Percentiles rank a stretch among this genome's conserved stretches.
These are phyloP conservation scores for Hygrophoropsis aurantiaca DNA, from an alignment of 768 basidiomycete species.

Conservation along the genomic window DNA sequence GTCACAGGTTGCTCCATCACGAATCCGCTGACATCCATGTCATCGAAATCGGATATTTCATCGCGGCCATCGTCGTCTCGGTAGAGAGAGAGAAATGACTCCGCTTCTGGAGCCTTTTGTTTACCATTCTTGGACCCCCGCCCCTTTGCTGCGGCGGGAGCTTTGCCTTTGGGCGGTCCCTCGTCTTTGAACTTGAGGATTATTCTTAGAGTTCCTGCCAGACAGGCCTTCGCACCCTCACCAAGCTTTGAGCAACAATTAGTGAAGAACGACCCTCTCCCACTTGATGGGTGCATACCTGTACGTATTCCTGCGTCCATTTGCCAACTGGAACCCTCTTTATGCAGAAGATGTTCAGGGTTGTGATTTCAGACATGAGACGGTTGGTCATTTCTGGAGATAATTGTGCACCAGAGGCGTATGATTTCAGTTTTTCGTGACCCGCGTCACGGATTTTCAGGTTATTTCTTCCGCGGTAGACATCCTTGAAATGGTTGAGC, in stretches of 20 bases:
- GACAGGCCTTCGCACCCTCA: slow-evolving; percentile 18
- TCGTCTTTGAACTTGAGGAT: slow-evolving; percentile 26
- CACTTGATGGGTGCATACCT: slow-evolving; percentile 32
- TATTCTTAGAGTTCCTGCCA: slow-evolving; percentile 15
- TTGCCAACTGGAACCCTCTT: slow-evolving; percentile 51
- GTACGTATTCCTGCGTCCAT: slow-evolving; percentile 52
- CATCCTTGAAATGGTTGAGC: slow-evolving; percentile 53
- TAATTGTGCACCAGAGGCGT: slow-evolving; percentile 55
- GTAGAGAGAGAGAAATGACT: slow-evolving; percentile 15
- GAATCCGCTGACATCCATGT: neutral
- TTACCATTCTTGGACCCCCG: slow-evolving; percentile 14
- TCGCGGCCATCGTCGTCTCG: slow-evolving; percentile 22
- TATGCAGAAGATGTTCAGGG: slow-evolving; percentile 47
- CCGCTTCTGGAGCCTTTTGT: slow-evolving; percentile 12
- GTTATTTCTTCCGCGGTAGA: slow-evolving; percentile 65
- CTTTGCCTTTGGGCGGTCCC: slow-evolving; percentile 11
- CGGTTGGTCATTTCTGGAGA: slow-evolving; percentile 59
- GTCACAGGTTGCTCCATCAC: no score
- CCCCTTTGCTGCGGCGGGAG: neutral
- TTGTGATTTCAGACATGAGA: slow-evolving; percentile 57
- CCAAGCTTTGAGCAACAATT: slow-evolving; percentile 14
- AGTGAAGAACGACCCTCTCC: neutral
- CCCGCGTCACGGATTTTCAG: slow-evolving; percentile 45
- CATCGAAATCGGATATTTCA: slow-evolving; percentile 18
- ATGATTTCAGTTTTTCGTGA: slow-evolving; percentile 45